phyloP scores from a whole-genome alignment of 2,329 filamentous ascomycete species.

The Chrysoporthe puriensis region DNA sequence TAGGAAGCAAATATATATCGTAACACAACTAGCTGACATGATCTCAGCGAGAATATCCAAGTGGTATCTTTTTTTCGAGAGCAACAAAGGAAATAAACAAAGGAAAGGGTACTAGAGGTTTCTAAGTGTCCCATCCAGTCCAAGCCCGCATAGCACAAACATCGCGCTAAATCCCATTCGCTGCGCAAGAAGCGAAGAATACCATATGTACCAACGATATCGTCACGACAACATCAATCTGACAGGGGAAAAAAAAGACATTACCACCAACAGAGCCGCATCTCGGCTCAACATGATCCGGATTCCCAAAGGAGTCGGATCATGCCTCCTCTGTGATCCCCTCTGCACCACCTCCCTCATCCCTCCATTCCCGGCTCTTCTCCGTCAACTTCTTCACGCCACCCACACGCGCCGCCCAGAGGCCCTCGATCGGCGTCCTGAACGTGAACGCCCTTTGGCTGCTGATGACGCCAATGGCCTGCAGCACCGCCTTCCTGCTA shows the following conservation, averaged over 20 bases:
- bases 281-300: not conserved
- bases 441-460: constrained; percentile 94
- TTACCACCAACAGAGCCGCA: not conserved
- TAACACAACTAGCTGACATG: constrained; percentile 11
- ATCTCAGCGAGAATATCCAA: constrained; percentile 16
- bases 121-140: not conserved
- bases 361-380: constrained; percentile 87
- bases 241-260: constrained; percentile 9
- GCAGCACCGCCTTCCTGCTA: constrained; percentile 91
- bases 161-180: not conserved
- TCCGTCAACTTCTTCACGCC: constrained; percentile 84
- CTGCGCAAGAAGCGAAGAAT: not conserved
- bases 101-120: not conserved
- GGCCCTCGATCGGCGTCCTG: constrained; percentile 82
- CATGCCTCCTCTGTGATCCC: constrained; percentile 65
- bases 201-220: constrained; percentile 7
- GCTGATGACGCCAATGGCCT: constrained; percentile 95
- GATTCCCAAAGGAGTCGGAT: constrained; percentile 19
- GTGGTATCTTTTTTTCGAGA: constrained; percentile 26
- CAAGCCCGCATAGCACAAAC: not conserved
- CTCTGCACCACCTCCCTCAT: constrained; percentile 76
- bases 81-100: constrained; percentile 15
- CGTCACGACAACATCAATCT: not conserved
- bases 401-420: constrained; percentile 83
- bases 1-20: constrained; percentile 6